Conservation (phyloP, 2,329 filamentous ascomycete species). For the Tolypocladium guangdongense region DNA sequence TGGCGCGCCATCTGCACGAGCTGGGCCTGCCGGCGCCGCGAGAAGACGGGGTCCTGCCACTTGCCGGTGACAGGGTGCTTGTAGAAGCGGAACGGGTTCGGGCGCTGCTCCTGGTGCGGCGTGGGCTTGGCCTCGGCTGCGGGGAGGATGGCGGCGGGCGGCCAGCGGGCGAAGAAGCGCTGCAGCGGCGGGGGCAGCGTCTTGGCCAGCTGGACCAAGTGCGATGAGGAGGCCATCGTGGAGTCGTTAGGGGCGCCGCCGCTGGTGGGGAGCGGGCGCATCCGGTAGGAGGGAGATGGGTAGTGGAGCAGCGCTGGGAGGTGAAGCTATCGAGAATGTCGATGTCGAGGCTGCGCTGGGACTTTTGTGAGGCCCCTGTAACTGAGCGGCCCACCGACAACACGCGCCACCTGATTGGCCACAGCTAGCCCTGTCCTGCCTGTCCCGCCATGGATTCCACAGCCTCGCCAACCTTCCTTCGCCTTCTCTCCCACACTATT, state of each 20-base stretch:
- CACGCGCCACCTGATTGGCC: slow-evolving; percentile 2
- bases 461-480: slow-evolving; percentile 5
- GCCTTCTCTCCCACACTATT: background rate
- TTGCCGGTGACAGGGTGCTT: slow-evolving; percentile 69
- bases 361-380: slow-evolving; percentile 2
- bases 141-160: slow-evolving; percentile 53
- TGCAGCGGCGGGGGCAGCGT: slow-evolving; percentile 67
- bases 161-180: slow-evolving; percentile 83
- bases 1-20: slow-evolving; percentile 74
- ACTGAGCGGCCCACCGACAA: background rate
- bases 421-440: background rate
- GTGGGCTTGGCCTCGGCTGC: slow-evolving; percentile 21
- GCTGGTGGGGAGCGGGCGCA: slow-evolving; percentile 5
- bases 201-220: slow-evolving; percentile 51
- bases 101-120: slow-evolving; percentile 43
- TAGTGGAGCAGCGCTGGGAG: background rate
- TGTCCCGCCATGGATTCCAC: background rate
- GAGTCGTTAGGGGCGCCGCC: slow-evolving; percentile 5
- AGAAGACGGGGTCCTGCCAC: slow-evolving; percentile 78
- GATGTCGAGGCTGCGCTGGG: slow-evolving; percentile 7
- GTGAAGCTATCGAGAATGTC: background rate
- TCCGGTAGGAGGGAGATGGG: background rate
- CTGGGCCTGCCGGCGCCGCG: slow-evolving; percentile 78
- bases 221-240: slow-evolving; percentile 24
- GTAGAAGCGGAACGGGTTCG: slow-evolving; percentile 72